phyloP scores from a whole-genome alignment of 1,139 yeast genomes.

The Yamadazyma mexicana region DNA sequence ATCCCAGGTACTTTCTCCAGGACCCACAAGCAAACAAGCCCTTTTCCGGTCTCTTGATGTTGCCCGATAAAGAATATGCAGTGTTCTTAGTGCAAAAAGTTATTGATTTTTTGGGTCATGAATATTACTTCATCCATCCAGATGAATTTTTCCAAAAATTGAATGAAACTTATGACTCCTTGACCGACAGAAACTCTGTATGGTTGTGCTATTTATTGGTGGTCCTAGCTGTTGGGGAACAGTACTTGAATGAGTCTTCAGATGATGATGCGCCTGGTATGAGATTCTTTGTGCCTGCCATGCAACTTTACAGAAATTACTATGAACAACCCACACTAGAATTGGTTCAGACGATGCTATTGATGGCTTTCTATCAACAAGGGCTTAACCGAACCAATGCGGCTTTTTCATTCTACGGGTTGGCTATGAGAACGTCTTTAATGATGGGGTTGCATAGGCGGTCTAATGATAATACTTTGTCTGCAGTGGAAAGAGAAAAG shows the following conservation, averaged over 20 bases:
- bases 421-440: slow-evolving; percentile 13
- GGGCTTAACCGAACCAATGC: slow-evolving; percentile 13
- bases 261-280: slow-evolving; percentile 16
- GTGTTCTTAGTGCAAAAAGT: slow-evolving; percentile 12
- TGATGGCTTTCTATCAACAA: slow-evolving; percentile 15
- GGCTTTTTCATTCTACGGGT: slow-evolving; percentile 14
- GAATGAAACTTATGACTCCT: slow-evolving; percentile 10
- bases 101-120: slow-evolving; percentile 13
- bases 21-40: slow-evolving; percentile 12
- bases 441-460: slow-evolving; percentile 14
- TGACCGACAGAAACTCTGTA: slow-evolving; percentile 10
- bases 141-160: slow-evolving; percentile 9
- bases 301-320: slow-evolving; percentile 11
- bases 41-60: slow-evolving; percentile 13
- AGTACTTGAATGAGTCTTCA: slow-evolving; percentile 13
- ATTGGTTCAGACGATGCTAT: slow-evolving; percentile 12
- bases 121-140: slow-evolving; percentile 13
- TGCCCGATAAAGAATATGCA: slow-evolving; percentile 16
- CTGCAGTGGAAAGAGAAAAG: slow-evolving; percentile 9
- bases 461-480: slow-evolving; percentile 2
- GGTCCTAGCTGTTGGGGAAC: slow-evolving; percentile 15
- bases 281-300: slow-evolving; percentile 15
- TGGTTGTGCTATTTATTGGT: slow-evolving; percentile 14
- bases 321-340: slow-evolving; percentile 12
- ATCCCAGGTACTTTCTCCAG: slow-evolving; percentile 8